These are phyloP conservation scores for Diddensiella caesifluorescens DNA, from an alignment of 805 yeast genomes.

Conservation along the genomic window DNA sequence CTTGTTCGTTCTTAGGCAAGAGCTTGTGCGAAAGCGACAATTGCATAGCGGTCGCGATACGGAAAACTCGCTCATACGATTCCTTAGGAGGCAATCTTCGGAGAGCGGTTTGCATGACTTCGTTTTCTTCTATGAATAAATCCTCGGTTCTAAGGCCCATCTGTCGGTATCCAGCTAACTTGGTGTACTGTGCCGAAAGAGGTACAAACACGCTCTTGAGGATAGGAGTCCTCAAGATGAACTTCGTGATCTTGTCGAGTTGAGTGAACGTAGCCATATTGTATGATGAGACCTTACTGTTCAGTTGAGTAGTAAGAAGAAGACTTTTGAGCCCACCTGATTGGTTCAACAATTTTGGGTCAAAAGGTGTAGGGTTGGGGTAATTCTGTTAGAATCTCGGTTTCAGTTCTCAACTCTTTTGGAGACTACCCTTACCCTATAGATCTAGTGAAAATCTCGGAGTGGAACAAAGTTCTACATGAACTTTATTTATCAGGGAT, in stretches of 20 bases:
- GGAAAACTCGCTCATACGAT: conserved; percentile 84
- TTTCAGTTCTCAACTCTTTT: too few relatives aligned
- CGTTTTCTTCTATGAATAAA: conserved; percentile 80
- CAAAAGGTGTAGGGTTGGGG: too few relatives aligned
- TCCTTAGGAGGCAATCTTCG: conserved; percentile 80
- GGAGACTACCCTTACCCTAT: too few relatives aligned
- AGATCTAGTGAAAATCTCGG: too few relatives aligned
- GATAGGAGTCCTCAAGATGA: conserved; percentile 72
- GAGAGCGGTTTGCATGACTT: conserved; percentile 79
- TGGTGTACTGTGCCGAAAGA: conserved; percentile 64
- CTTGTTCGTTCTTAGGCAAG: conserved; percentile 73
- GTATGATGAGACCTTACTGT: background rate
- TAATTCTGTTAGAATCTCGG: too few relatives aligned
- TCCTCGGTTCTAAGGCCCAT: conserved; percentile 89
- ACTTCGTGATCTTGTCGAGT: conserved; percentile 48
- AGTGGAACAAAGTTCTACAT: too few relatives aligned
- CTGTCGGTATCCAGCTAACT: conserved; percentile 87
- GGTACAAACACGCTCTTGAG: conserved; percentile 76
- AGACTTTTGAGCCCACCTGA: too few relatives aligned
- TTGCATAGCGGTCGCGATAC: conserved; percentile 91
- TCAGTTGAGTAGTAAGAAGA: too few relatives aligned
- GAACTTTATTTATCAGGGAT: too few relatives aligned
- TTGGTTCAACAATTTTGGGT: too few relatives aligned
- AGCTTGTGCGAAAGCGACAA: conserved; percentile 75
- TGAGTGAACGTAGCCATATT: conserved; percentile 35